Evolutionary conservation across 2,329 filamentous ascomycete species (phyloP), one percentile per base, ranked within the genome.

Genomic region (Epichloe scottii): DNA sequence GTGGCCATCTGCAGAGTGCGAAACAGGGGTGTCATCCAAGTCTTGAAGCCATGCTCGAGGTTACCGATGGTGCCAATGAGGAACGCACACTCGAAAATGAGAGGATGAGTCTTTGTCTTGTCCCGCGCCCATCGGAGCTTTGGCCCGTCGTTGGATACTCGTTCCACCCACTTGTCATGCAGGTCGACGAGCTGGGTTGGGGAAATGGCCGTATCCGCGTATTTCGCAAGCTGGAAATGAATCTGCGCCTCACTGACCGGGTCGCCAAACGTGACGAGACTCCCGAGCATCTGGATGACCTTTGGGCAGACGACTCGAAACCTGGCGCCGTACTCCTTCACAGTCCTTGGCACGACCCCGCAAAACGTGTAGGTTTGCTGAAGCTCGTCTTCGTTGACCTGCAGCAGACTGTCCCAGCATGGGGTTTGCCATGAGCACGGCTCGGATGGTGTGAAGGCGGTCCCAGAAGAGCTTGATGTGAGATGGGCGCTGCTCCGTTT

Each of bases 301-400:
- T 54, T 48, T 14, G 43, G 40, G 8, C 49, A 19, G 14, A 59
- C 23, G 2, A 35, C 3, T 8, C 50, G 21, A 15, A 64, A 46
- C 5, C 61, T 54, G 7, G 33, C 34, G 1, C 47, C 7, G 51
- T 62, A 56, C 41, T 62, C 55, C 11, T 23, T 21, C 12, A 45
- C 15, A 2, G 49, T 50, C 6, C 62, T 55, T 5, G 61, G 61
- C 4, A 62, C 58, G 14, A 58, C 53, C 11, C 60, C 59, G 34
- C 54, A 54, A 46, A 56, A 62, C 7, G 14, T 33, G 49, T 57
- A 57, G 19, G 50, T 17, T 15, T 10, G 2, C 10, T 0, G 11
- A 2, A 19, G 17, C 6, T 48, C 50, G 8, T 47, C 23, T 5
- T 34, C n/a, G 23, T 48, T 38, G 14, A 15, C 4, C 4, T 40